Evolutionary conservation across 495 filamentous ascomycete genomes (phyloP).

Genomic region (Podospora pseudocomata): DNA sequence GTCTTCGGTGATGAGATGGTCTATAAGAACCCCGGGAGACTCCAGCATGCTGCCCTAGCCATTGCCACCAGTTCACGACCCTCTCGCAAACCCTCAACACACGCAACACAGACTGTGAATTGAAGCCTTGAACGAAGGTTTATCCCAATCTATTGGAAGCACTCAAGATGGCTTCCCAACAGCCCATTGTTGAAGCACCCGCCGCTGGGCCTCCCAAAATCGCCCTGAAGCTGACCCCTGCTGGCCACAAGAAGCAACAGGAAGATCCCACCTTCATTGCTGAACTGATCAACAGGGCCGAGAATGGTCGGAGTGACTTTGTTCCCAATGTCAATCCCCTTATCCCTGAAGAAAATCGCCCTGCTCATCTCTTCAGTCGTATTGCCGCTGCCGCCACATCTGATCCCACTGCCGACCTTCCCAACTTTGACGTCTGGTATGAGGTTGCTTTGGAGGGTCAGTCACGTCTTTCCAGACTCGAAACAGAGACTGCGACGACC

Average conservation of each 20-base stretch:
- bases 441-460: not conserved
- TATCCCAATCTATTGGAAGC: not conserved
- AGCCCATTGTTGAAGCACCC: not conserved
- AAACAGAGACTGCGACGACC: not conserved
- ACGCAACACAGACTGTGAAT: no score
- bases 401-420: not conserved
- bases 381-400: not conserved
- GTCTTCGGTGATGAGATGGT: not conserved
- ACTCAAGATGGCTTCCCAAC: not conserved
- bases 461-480: not conserved
- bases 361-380: not conserved
- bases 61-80: not conserved
- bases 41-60: not conserved
- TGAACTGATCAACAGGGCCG: not conserved
- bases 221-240: conserved; percentile 9
- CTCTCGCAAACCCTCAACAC: not conserved
- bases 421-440: conserved; percentile 15
- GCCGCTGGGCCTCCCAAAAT: not conserved
- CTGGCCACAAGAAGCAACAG: conserved; percentile 10
- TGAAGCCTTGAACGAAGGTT: not conserved
- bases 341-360: not conserved
- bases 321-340: not conserved
- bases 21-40: not conserved
- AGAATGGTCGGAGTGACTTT: not conserved
- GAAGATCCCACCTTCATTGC: conserved; percentile 7